Conservation (phyloP, 495 filamentous ascomycete genomes). For the Trichoderma erinaceum region DNA sequence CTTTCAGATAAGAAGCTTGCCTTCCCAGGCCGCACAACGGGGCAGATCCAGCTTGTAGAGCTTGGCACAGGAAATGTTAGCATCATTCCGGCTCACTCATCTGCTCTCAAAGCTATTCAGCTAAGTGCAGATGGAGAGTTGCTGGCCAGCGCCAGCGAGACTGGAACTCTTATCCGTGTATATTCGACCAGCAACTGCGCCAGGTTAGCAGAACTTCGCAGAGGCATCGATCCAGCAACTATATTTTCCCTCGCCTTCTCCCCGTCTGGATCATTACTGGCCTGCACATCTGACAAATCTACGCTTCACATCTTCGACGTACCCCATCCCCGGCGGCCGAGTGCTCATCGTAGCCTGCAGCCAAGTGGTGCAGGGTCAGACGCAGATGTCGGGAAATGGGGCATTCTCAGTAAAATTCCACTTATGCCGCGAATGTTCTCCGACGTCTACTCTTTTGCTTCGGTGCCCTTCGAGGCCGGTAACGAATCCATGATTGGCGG, state of each 20-base stretch:
- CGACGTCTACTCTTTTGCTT: constrained; percentile 75
- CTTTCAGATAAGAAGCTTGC: constrained; percentile 64
- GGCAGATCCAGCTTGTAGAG: constrained; percentile 90
- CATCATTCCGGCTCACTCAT: constrained; percentile 88
- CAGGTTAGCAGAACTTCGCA: constrained; percentile 72
- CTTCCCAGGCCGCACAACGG: constrained; percentile 77
- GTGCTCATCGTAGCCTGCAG: constrained; percentile 50
- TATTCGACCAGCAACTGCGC: constrained; percentile 73
- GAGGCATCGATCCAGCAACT: constrained; percentile 80
- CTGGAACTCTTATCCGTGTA: constrained; percentile 85
- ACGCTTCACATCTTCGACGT: constrained; percentile 90
- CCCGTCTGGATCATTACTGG: constrained; percentile 68
- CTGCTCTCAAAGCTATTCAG: constrained; percentile 69
- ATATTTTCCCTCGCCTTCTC: constrained; percentile 86
- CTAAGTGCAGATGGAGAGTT: constrained; percentile 75
- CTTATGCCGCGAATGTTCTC: constrained; percentile 74
- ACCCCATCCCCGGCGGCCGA: constrained; percentile 43
- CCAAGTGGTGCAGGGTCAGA: constrained; percentile 25
- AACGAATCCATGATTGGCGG: constrained; percentile 51
- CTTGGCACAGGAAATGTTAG: constrained; percentile 75
- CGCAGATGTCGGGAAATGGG: constrained; percentile 64
- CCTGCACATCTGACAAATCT: constrained; percentile 94
- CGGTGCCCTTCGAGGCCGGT: constrained; percentile 69
- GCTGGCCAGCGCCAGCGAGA: constrained; percentile 86
- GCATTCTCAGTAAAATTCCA: constrained; percentile 69